A percentile compares a stretch with the other conserved stretches of the same genome.
These are phyloP conservation scores for Chalaropsis ovoidea DNA, from an alignment of 2,329 filamentous ascomycete genomes.

Conservation along the genomic window DNA sequence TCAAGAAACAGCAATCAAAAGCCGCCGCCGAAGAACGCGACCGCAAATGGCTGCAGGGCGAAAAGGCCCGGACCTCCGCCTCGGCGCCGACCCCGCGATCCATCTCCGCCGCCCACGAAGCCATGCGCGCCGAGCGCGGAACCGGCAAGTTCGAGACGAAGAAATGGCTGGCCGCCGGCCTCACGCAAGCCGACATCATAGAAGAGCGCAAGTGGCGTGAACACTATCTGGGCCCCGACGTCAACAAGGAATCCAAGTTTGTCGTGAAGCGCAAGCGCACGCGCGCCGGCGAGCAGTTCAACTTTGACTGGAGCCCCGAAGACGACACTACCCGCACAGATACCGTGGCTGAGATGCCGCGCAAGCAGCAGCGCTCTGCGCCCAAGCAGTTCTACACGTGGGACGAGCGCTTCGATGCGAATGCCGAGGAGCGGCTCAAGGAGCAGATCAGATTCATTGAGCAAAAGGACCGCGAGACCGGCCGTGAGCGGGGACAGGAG, in stretches of 20 bases:
- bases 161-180: conserved; percentile 24
- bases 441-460: conserved; percentile 60
- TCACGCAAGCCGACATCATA: conserved; percentile 44
- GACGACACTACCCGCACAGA: conserved; percentile 67
- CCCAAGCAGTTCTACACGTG: conserved; percentile 60
- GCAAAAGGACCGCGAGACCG: conserved; percentile 64
- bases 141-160: conserved; percentile 23
- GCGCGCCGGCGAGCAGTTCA: conserved; percentile 93
- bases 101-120: conserved; percentile 25
- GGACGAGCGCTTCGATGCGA: conserved; percentile 43
- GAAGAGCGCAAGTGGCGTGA: conserved; percentile 66
- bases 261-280: conserved; percentile 93
- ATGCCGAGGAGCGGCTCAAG: conserved; percentile 44
- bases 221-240: conserved; percentile 83
- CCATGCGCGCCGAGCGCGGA: conserved; percentile 25
- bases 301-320: conserved; percentile 93
- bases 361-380: conserved; percentile 22
- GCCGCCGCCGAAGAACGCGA: conserved; percentile 22
- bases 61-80: conserved; percentile 2
- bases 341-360: conserved; percentile 16
- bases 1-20: conserved; percentile 22
- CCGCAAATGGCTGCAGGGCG: conserved; percentile 24
- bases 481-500: conserved; percentile 62
- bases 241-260: conserved; percentile 72
- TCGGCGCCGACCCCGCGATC: conserved; percentile 15